Evolutionary conservation across 257 asterid species (phyloP), one percentile per base, ranked within the genome.

Genomic region (Cordia subcordata): DNA sequence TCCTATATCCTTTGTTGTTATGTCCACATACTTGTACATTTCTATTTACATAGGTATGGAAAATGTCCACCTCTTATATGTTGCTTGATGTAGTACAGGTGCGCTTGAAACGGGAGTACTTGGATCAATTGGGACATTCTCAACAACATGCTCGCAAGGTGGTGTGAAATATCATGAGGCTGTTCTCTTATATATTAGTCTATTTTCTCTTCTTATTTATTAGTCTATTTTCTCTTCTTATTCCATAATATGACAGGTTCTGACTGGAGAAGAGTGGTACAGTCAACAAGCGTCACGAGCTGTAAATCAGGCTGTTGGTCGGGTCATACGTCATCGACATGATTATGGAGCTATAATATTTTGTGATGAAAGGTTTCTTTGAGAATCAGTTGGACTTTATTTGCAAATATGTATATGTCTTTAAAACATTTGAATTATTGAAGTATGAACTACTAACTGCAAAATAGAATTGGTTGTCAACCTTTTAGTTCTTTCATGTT

Each of bases 291-390:
- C 97, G 70, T 81, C 84, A 18, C 76, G 99, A 55, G 99, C 97
- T 51, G 94, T 93, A 61, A 93, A 93, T 81, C 99, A 93, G 89
- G 97, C 99, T 55, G 94, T 93, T 22, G 99, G 99, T 55, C 97
- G 99, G 55, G 97, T 93, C 71, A 89, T 93, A 70, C 99, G 99
- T 68, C 99, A 93, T 75, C 83, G 61, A 67, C 88, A 89, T 85
- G 99, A 93, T 85, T 93, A 84, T 68, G 97, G 99, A 70, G 99
- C 99, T 61, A 86, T 93, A 59, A 84, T 93, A 62, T 81, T 89
- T 77, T 93, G 97, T 35, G 97, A 93, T 72, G 99, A 93, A 74
- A 93, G 97, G 99, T 88, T 35, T 51, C 22, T 52, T 14, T 62
- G 49, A 57, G 40, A 55, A 14, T 47, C 27, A 22, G 15, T 52